Evolutionary conservation across 352 stramenopile genomes (phyloP).

Genomic region (Globisporangium canariense): DNA sequence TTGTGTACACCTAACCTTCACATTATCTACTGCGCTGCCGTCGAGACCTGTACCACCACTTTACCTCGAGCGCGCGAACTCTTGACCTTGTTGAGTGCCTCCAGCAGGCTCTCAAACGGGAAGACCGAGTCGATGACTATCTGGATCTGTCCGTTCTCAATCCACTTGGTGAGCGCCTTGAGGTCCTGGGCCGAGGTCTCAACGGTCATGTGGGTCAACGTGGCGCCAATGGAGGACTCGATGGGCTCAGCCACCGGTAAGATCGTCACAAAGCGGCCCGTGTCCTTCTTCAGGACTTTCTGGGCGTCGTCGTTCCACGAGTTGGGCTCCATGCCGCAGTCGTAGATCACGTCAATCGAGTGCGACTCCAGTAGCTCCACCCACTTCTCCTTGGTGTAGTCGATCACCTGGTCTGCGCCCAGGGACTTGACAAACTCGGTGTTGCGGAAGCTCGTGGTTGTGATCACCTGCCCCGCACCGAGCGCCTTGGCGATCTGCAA

Average conservation of each 20-base stretch:
- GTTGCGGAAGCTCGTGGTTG: constrained; percentile 48
- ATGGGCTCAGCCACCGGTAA: no score
- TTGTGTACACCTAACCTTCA: no score
- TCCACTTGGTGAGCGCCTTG: not conserved
- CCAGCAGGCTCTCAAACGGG: constrained; percentile 4
- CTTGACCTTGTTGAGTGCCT: constrained; percentile 5
- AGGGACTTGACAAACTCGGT: constrained; percentile 30
- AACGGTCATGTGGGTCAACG: not conserved
- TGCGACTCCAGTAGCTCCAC: constrained; percentile 3
- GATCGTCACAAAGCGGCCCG: not conserved
- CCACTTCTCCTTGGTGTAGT: constrained; percentile 48
- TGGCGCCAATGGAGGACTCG: no score
- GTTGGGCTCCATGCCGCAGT: constrained; percentile 30
- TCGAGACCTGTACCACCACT: not conserved
- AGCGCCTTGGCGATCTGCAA: constrained; percentile 62
- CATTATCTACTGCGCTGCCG: no score
- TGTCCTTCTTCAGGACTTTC: constrained; percentile 25
- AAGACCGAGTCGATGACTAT: constrained; percentile 4
- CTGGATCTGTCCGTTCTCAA: not conserved
- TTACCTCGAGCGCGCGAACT: not conserved
- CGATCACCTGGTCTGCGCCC: constrained; percentile 47
- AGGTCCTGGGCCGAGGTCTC: not conserved
- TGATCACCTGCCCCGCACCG: constrained; percentile 37
- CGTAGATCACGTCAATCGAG: constrained; percentile 25
- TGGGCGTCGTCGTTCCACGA: constrained; percentile 30